Evolutionary conservation across 177 flowering plant species (phyloP), one percentile per base, ranked within the genome.

Genomic region (Vitis hybrid): DNA sequence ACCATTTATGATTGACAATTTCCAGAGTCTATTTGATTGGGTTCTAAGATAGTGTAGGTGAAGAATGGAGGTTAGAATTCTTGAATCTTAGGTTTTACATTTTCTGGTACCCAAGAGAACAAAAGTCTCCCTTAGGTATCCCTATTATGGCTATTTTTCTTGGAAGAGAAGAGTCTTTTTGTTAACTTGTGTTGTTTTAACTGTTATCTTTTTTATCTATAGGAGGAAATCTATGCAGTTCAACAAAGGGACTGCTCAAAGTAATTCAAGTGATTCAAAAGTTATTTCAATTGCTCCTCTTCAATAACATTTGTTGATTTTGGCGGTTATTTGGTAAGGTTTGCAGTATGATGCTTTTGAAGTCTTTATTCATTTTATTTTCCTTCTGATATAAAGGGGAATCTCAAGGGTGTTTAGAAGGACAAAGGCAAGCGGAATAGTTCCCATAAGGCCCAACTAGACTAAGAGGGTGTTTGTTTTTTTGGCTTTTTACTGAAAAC

Each of bases 401-500:
- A 19, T 69, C 31, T 58, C 45, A 71, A 78, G 62, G 73, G 70
- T 66, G 55, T 66, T 69, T 83, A 71, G 73, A 78, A 76, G 48
- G 58, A 33, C 48, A 86, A 75, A 69, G 71, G 70, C 76, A 79
- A 79, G 55, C 18, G 2, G 50, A 72, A 64, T 20, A 73, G n/a
- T 66, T 66, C 86, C 33, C 80, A 88, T 86, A 76, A 72, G 82
- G 13, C 10, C 66, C 33, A 73, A 67, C 14, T 26, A 5, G 12
- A 22, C 15, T 67, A 49, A 33, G 45, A 20, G 22, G 1, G 22
- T 20, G 1, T 20, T 20, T 20, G 22, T 20, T 20, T 20, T 20
- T 20, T 20, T 20, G 22, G 22, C 22, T 20, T 20, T 20, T 20
- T 20, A 20, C 22, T 20, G 22, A 20, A 20, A 20, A 20, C 22